Evolutionary conservation across 2,329 filamentous ascomycete genomes (phyloP).

Genomic region (Fusarium succisae): DNA sequence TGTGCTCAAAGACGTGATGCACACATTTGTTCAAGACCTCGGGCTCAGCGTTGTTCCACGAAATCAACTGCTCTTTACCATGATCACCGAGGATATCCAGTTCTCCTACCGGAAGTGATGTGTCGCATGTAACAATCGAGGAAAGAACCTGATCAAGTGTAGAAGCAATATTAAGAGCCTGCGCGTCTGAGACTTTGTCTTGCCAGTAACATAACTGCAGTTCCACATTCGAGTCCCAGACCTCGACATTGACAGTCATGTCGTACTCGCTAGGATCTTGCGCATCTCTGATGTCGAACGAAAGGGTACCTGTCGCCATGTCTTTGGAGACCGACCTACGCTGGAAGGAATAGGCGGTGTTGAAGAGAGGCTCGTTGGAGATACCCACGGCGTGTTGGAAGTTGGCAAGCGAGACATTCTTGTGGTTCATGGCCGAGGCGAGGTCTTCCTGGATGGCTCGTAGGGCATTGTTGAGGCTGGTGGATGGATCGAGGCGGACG

Average conservation of each 20-base stretch:
- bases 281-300: slow-evolving; percentile 23
- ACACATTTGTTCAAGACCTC: slow-evolving; percentile 43
- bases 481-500: neutral
- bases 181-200: slow-evolving; percentile 29
- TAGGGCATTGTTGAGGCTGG: neutral
- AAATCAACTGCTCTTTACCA: slow-evolving; percentile 18
- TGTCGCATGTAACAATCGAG: neutral
- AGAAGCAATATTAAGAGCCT: slow-evolving; percentile 31
- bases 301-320: slow-evolving; percentile 14
- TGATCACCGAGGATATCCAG: slow-evolving; percentile 27
- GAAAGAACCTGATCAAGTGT: slow-evolving; percentile 30
- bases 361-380: slow-evolving; percentile 25
- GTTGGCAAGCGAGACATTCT: slow-evolving; percentile 12
- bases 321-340: slow-evolving; percentile 21
- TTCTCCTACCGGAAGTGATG: slow-evolving; percentile 5
- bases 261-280: slow-evolving; percentile 36
- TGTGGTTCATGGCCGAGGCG: slow-evolving; percentile 6
- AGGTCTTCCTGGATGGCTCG: slow-evolving; percentile 1
- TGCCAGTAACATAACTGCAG: slow-evolving; percentile 39
- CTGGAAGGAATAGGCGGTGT: slow-evolving; percentile 38
- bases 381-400: neutral
- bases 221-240: slow-evolving; percentile 31
- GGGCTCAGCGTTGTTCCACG: slow-evolving; percentile 41
- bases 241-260: slow-evolving; percentile 35
- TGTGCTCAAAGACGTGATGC: slow-evolving; percentile 53